Base-by-base conservation (phyloP, 164 flowering plant genomes). In the Paratinospora sagittata region DNA sequence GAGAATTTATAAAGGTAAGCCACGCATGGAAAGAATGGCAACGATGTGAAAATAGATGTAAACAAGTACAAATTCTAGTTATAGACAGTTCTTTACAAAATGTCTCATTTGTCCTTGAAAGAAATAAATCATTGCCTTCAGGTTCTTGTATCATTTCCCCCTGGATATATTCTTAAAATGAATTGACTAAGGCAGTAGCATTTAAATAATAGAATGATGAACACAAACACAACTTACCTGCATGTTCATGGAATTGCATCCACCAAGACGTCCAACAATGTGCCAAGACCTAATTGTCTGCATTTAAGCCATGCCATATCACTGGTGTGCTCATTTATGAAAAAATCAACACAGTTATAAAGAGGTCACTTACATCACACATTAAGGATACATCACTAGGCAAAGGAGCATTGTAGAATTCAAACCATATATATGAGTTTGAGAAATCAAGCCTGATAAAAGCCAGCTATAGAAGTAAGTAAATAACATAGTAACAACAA, bases 191-290 rank as follows among this genome's bases (percentile, higher is more conserved):
- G 21, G 8, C 19, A 52, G 4, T 19, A 52, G 60, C 17, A 19
- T 41, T 41, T 41, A 8, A 41, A 41, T 41, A 8, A 52, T 17
- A 17, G 8, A 52, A 52, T 52, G 8, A 52, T 52, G 8, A 17
- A 52, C 60, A 16, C 11, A 11, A 55, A 57, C 19, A 74, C 66
- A 73, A 27, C 17, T 68, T 81, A 94, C 97, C 79, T 94, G 98
- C 97, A 92, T 94, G 81, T 94, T 94, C 95, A 94, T 81, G 71
- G 97, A 86, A 81, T 92, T 92, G 84, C 93, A 92, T 72, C 98
- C 98, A 71, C 98, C 98, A 76, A 91, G 93, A 72, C 95, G 90
- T 67, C 98, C 97, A 78, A 92, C 71, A 64, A 94, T 88, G 82
- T 89, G 90, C 98, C 97, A 94, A 26, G 97, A 79, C 43, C 97